Conservation (phyloP, 1,139 yeast genomes). For the Yarrowia galli region DNA sequence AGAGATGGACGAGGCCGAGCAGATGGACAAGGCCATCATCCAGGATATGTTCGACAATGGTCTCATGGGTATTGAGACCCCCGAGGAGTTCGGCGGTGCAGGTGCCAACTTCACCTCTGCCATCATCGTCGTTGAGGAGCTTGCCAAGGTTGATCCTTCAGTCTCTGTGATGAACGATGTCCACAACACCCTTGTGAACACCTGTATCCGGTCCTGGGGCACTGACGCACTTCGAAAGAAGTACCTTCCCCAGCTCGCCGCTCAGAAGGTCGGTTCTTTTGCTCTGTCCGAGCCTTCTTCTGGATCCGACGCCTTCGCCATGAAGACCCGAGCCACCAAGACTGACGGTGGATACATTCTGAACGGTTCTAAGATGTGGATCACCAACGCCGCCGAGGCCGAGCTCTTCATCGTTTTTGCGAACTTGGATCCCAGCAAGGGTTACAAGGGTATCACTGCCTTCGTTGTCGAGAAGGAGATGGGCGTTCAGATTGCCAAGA, state of each 20-base stretch:
- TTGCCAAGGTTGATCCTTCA: slow-evolving; percentile 56
- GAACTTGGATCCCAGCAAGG: slow-evolving; percentile 54
- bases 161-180: slow-evolving; percentile 57
- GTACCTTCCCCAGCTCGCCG: slow-evolving; percentile 53
- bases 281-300: slow-evolving; percentile 55
- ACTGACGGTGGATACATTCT: slow-evolving; percentile 51
- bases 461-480: slow-evolving; percentile 54
- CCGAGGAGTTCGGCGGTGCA: slow-evolving; percentile 57
- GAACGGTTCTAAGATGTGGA: slow-evolving; percentile 52
- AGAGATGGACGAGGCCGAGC: slow-evolving; percentile 56
- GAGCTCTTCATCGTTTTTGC: slow-evolving; percentile 55
- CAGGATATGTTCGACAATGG: slow-evolving; percentile 54
- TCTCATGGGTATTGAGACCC: slow-evolving; percentile 57
- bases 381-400: slow-evolving; percentile 57
- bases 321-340: slow-evolving; percentile 52
- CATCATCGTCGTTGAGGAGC: slow-evolving; percentile 55
- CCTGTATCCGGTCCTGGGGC: slow-evolving; percentile 54
- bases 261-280: slow-evolving; percentile 53
- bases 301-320: slow-evolving; percentile 58
- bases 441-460: slow-evolving; percentile 58
- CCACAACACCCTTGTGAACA: slow-evolving; percentile 56
- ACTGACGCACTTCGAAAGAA: slow-evolving; percentile 51
- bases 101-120: slow-evolving; percentile 57
- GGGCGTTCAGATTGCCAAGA: slow-evolving; percentile 56
- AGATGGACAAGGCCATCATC: slow-evolving; percentile 52